A percentile compares a stretch with the other conserved stretches of the same genome.
phyloP scores from a whole-genome alignment of 1,139 yeast genomes.

The Zygosaccharomyces sapae region DNA sequence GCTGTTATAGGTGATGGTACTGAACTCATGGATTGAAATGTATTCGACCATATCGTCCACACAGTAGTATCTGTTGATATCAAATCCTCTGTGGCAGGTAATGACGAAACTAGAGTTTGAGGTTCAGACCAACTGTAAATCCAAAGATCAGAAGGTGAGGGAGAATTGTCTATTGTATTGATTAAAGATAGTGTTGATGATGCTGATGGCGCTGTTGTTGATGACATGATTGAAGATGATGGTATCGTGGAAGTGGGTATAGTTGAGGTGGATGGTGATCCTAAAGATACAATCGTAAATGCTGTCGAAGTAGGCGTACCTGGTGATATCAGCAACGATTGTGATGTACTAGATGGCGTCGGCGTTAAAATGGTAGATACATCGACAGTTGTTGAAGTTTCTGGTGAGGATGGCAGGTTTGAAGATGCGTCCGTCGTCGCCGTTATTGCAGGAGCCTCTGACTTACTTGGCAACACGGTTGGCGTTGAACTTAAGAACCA shows the following conservation, averaged over 20 bases:
- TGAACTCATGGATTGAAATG: no score
- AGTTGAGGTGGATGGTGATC: background rate
- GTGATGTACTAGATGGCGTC: background rate
- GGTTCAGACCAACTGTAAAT: background rate
- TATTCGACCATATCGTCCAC: no score
- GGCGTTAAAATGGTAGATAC: background rate
- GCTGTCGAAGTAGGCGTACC: background rate
- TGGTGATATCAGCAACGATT: background rate
- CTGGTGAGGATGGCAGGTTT: no score
- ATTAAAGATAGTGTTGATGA: background rate
- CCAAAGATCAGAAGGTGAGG: background rate
- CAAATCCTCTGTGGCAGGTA: background rate
- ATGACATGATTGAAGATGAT: background rate
- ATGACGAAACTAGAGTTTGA: background rate
- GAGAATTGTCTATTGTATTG: background rate
- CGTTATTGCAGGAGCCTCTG: background rate
- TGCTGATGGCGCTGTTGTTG: background rate
- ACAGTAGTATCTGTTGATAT: no score
- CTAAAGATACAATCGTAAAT: background rate
- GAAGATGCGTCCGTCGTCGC: background rate
- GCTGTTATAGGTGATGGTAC: no score
- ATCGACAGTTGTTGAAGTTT: background rate
- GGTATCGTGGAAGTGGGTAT: background rate
- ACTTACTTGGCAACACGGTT: background rate
- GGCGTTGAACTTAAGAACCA: constrained; percentile 4